Conservation (phyloP, 495 filamentous ascomycete species). For the Chaetomium tenue region DNA sequence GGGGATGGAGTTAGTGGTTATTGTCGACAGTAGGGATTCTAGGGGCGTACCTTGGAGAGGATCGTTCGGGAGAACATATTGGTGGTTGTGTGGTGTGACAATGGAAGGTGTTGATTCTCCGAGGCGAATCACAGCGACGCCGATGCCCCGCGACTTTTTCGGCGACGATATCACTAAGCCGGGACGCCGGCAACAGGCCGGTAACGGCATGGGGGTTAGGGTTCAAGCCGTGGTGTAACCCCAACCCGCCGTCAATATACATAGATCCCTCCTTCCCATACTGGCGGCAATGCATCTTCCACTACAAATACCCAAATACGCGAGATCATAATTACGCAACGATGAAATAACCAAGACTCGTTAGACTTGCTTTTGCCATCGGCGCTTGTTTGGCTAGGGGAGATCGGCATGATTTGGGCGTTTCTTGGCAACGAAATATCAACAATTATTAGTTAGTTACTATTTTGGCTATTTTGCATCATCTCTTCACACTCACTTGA, state of each 20-base stretch:
- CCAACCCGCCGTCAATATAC: not conserved
- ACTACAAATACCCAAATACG: not conserved
- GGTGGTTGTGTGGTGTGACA: not conserved
- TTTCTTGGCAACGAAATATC: not conserved
- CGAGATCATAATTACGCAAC: not conserved
- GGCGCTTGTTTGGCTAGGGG: not conserved
- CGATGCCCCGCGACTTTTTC: constrained; percentile 6
- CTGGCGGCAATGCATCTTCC: too few species aligned
- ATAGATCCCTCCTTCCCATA: too few species aligned
- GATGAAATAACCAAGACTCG: not conserved
- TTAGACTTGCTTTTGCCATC: not conserved
- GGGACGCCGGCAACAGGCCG: not conserved
- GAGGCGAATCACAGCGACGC: not conserved
- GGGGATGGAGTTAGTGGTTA: not conserved
- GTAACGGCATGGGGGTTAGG: not conserved
- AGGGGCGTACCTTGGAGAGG: not conserved
- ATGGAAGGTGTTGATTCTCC: not conserved
- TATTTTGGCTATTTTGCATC: not conserved
- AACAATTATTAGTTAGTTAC: not conserved
- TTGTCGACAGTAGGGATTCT: not conserved
- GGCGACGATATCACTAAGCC: not conserved
- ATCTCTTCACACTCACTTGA: not conserved
- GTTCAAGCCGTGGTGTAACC: not conserved
- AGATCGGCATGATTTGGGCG: not conserved
- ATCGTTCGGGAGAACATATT: constrained; percentile 12